These are phyloP conservation scores for Aspergillus intermedius DNA, from an alignment of 2,329 filamentous ascomycete genomes.

Conservation along the genomic window DNA sequence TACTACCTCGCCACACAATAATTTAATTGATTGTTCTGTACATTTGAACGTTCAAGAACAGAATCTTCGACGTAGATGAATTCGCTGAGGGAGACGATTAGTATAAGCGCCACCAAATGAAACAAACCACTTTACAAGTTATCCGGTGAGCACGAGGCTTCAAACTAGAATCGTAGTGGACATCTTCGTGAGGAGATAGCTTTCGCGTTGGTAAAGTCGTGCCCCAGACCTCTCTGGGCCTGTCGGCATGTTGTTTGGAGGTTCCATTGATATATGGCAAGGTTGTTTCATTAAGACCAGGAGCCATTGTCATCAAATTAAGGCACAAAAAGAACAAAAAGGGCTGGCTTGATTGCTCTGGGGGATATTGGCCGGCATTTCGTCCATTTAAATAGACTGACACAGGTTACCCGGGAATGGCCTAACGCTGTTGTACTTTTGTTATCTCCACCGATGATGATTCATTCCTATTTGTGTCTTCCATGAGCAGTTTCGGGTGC, in stretches of 20 bases:
- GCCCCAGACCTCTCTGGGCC: neutral
- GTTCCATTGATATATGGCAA: neutral
- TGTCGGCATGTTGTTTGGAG: neutral
- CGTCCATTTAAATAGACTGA: too few species aligned
- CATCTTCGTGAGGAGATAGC: neutral
- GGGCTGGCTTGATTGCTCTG: too few species aligned
- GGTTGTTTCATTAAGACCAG: neutral
- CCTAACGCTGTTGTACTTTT: too few species aligned
- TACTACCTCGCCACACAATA: too few species aligned
- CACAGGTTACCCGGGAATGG: too few species aligned
- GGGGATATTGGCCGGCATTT: too few species aligned
- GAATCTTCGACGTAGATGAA: conserved; percentile 2
- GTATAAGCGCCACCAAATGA: too few species aligned
- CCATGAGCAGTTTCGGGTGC: too few species aligned
- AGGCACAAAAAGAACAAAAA: neutral
- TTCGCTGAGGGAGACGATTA: too few species aligned
- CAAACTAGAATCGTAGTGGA: neutral
- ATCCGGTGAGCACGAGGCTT: conserved; percentile 1
- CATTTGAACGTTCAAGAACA: neutral
- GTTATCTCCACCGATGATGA: too few species aligned
- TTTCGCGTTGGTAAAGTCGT: neutral
- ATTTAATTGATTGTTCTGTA: neutral
- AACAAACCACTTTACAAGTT: neutral
- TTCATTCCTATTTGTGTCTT: too few species aligned
- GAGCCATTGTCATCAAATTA: neutral